These are phyloP conservation scores for Clathrus columnatus DNA, from an alignment of 768 basidiomycete genomes.

Conservation along the genomic window DNA sequence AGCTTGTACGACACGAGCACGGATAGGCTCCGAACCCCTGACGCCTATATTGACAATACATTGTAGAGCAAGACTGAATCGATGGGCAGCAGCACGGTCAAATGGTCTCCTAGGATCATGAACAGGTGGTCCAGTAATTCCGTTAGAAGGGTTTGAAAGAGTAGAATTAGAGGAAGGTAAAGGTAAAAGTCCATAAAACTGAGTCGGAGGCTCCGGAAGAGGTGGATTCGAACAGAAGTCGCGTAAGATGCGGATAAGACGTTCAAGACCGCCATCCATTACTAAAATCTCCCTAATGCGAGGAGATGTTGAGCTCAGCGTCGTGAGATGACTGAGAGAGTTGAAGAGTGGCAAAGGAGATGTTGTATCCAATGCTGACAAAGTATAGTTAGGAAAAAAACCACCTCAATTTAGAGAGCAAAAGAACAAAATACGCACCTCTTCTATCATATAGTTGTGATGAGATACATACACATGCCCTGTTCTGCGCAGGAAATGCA, in stretches of 20 bases:
- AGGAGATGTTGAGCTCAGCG: constrained; percentile 94
- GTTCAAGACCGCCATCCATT: constrained; percentile 93
- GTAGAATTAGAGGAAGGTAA: constrained; percentile 23
- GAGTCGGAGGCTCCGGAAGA: constrained; percentile 65
- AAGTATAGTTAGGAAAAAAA: constrained; percentile 2
- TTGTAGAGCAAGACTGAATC: constrained; percentile 91
- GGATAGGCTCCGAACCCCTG: constrained; percentile 84
- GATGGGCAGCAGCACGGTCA: constrained; percentile 79
- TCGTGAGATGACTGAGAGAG: constrained; percentile 90
- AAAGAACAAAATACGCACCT: constrained; percentile 44
- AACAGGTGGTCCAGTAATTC: constrained; percentile 32
- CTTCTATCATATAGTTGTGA: constrained; percentile 91
- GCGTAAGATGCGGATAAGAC: constrained; percentile 84
- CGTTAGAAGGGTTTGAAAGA: constrained; percentile 6
- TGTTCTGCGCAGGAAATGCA: constrained; percentile 88
- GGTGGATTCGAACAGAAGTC: constrained; percentile 82
- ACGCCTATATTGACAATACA: constrained; percentile 97
- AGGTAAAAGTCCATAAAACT: constrained; percentile 71
- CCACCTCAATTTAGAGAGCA: background rate
- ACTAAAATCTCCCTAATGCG: constrained; percentile 98
- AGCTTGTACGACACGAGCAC: constrained; percentile 88
- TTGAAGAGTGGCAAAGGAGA: constrained; percentile 72
- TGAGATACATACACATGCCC: constrained; percentile 90
- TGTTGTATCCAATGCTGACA: constrained; percentile 42
- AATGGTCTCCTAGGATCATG: constrained; percentile 25